A percentile compares a stretch with the other conserved stretches of the same genome.
These are phyloP conservation scores for Phytophthora kernoviae DNA, from an alignment of 352 stramenopile genomes.

Conservation along the genomic window DNA sequence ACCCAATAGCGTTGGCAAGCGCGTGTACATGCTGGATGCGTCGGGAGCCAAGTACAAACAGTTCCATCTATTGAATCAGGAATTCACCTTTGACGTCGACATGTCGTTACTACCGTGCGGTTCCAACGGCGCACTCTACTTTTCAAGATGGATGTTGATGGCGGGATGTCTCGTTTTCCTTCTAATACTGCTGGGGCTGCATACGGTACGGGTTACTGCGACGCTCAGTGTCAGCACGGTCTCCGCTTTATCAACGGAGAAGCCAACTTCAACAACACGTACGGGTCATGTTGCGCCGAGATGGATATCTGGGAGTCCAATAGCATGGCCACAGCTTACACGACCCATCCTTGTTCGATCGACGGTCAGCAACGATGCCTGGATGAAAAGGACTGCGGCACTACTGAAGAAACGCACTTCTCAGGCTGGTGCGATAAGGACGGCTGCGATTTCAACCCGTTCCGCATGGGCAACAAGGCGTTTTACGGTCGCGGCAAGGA, in stretches of 20 bases:
- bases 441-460: slow-evolving; percentile 59
- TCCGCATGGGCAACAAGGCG: slow-evolving; percentile 46
- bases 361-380: slow-evolving; percentile 30
- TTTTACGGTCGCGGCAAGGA: slow-evolving; percentile 49
- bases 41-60: slow-evolving; percentile 33
- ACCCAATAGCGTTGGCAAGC: slow-evolving; percentile 44
- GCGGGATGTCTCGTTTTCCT: slow-evolving; percentile 30
- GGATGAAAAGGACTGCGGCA: slow-evolving; percentile 34
- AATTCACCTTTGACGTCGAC: slow-evolving; percentile 57
- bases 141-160: slow-evolving; percentile 56
- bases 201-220: slow-evolving; percentile 59
- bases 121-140: slow-evolving; percentile 56
- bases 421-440: slow-evolving; percentile 57
- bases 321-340: slow-evolving; percentile 39
- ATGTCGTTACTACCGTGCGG: slow-evolving; percentile 46
- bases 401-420: slow-evolving; percentile 34
- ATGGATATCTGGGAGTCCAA: slow-evolving; percentile 58
- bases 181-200: slow-evolving; percentile 41
- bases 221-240: slow-evolving; percentile 53
- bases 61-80: slow-evolving; percentile 53
- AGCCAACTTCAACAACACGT: slow-evolving; percentile 43
- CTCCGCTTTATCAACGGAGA: slow-evolving; percentile 65
- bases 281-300: slow-evolving; percentile 55
- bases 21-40: slow-evolving; percentile 42
- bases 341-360: slow-evolving; percentile 38